These are phyloP conservation scores for Monosporascus ibericus DNA, from an alignment of 2,329 filamentous ascomycete genomes.

Conservation along the genomic window DNA sequence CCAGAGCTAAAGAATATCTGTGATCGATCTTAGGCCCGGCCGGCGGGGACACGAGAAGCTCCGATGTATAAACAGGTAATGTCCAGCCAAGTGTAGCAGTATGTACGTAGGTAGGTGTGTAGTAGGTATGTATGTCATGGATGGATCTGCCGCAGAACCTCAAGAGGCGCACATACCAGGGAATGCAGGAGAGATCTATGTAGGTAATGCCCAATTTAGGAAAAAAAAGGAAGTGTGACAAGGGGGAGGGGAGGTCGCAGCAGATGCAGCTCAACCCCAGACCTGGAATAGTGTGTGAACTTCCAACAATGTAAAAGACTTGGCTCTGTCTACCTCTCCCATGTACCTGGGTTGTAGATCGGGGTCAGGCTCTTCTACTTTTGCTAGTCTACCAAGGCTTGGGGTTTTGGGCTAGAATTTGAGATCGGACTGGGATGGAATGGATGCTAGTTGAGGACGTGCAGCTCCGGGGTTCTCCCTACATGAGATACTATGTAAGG, in stretches of 20 bases:
- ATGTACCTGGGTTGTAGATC: neutral
- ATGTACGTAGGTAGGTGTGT: neutral
- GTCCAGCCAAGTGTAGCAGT: neutral
- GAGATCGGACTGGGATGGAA: neutral
- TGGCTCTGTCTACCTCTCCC: neutral
- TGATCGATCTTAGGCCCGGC: neutral
- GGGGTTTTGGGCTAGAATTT: neutral
- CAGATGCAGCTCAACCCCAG: neutral
- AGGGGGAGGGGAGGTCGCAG: neutral
- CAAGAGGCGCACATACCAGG: neutral
- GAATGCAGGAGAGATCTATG: neutral
- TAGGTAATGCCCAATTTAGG: neutral
- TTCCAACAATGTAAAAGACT: neutral
- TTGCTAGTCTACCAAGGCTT: neutral
- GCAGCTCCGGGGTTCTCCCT: neutral
- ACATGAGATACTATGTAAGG: neutral
- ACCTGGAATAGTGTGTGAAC: neutral
- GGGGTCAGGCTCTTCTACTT: neutral
- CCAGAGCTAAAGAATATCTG: neutral
- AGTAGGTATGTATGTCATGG: neutral
- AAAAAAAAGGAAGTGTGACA: neutral
- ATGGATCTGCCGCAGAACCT: neutral
- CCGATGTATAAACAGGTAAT: too few relatives aligned
- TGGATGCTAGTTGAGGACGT: neutral
- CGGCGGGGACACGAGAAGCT: too few relatives aligned